phyloP scores from a whole-genome alignment of 768 basidiomycete species.

The Termitomyces sp. region DNA sequence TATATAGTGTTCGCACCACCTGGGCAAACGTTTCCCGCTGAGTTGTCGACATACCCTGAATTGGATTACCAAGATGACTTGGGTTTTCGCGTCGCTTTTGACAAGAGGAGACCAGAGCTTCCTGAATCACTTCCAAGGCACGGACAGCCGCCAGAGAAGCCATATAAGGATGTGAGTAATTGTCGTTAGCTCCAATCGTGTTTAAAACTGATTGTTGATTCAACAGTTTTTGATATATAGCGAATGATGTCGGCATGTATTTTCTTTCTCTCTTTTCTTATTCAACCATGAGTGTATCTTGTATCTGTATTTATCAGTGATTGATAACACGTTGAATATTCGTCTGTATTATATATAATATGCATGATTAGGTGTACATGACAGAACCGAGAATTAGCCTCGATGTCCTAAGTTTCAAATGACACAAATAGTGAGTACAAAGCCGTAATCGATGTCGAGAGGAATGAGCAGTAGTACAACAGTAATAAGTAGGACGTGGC shows the following conservation, averaged over 20 bases:
- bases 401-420: not conserved
- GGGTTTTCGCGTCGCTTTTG: conserved; percentile 35
- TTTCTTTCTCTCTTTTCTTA: not conserved
- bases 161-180: not conserved
- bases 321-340: not conserved
- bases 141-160: not conserved
- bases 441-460: no score
- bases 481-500: no score
- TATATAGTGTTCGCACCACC: conserved; percentile 65
- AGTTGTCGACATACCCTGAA: conserved; percentile 54
- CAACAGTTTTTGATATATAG: not conserved
- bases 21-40: conserved; percentile 48
- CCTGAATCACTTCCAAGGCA: conserved; percentile 48
- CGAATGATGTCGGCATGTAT: not conserved
- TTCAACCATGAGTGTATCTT: not conserved
- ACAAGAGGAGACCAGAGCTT: conserved; percentile 46
- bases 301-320: not conserved
- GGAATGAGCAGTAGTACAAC: no score
- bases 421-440: not conserved
- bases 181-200: not conserved
- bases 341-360: no score
- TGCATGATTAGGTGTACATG: not conserved
- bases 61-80: conserved; percentile 50
- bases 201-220: not conserved
- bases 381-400: not conserved